Conservation (phyloP, 305 asterid genomes). For the Petunia hybrid region DNA sequence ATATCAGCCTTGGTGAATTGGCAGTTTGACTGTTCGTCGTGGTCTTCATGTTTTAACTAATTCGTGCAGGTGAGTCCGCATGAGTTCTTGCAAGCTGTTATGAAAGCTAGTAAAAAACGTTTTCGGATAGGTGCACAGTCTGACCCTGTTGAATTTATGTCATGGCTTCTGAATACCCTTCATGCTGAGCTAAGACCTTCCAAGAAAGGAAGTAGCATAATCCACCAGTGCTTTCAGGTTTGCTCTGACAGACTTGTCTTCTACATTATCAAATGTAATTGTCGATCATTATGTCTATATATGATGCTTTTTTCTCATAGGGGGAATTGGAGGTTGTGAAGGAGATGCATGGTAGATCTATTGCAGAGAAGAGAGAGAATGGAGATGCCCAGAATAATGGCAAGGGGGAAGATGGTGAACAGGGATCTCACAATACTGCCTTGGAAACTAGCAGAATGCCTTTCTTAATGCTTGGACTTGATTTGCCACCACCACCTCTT, state of each 20-base stretch:
- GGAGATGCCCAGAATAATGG: constrained; percentile 44
- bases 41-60: constrained; percentile 32
- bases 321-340: constrained; percentile 96
- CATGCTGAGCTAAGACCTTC: constrained; percentile 75
- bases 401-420: constrained; percentile 54
- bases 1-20: not conserved
- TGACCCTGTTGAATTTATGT: constrained; percentile 96
- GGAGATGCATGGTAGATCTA: constrained; percentile 60
- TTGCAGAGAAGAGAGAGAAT: constrained; percentile 50
- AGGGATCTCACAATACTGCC: constrained; percentile 42
- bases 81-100: constrained; percentile 93
- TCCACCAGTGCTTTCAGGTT: constrained; percentile 96
- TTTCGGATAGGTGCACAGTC: constrained; percentile 89
- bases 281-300: not conserved
- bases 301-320: constrained; percentile 44
- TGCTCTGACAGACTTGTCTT: constrained; percentile 13
- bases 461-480: constrained; percentile 93
- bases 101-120: constrained; percentile 86
- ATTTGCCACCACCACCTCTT: constrained; percentile 97
- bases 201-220: constrained; percentile 75
- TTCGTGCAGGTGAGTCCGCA: constrained; percentile 93
- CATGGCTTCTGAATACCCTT: constrained; percentile 93
- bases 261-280: not conserved
- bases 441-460: constrained; percentile 82
- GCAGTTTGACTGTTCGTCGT: constrained; percentile 14